These are phyloP conservation scores for Neobulgaria alba DNA, from an alignment of 2,329 filamentous ascomycete species.

Conservation along the genomic window DNA sequence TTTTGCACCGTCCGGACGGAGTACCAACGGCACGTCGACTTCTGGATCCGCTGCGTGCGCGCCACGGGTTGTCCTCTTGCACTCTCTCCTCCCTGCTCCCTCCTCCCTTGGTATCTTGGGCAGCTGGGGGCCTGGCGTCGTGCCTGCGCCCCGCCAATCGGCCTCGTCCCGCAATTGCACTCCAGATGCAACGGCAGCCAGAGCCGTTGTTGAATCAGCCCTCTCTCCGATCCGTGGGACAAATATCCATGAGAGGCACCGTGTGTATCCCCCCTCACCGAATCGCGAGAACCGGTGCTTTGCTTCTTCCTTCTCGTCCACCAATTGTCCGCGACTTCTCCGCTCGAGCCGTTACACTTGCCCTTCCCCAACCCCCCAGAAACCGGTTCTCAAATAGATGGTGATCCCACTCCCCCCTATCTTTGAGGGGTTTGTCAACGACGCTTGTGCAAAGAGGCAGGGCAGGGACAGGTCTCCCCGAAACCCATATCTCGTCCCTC, in stretches of 20 bases:
- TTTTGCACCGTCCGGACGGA: background rate
- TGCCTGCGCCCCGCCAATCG: background rate
- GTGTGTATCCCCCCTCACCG: background rate
- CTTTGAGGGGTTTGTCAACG: too few relatives aligned
- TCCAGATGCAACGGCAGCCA: background rate
- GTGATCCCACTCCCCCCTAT: background rate
- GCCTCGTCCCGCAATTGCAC: background rate
- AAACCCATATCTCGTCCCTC: background rate
- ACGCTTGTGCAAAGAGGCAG: too few relatives aligned
- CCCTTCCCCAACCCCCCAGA: background rate
- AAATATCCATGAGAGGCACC: background rate
- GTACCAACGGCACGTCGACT: background rate
- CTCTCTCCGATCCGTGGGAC: background rate
- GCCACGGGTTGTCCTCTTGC: background rate
- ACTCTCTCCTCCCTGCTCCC: background rate
- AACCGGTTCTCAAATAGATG: background rate
- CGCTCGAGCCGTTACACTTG: background rate
- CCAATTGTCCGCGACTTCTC: background rate
- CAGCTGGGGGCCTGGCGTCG: too few relatives aligned
- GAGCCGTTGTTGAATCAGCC: background rate
- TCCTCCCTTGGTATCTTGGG: too few relatives aligned
- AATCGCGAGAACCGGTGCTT: background rate
- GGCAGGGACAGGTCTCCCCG: background rate
- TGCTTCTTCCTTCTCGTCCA: background rate
- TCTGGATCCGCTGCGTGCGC: background rate